Base-by-base conservation (phyloP, 1,284 basidiomycete genomes). In the Volvariella surrecta region DNA sequence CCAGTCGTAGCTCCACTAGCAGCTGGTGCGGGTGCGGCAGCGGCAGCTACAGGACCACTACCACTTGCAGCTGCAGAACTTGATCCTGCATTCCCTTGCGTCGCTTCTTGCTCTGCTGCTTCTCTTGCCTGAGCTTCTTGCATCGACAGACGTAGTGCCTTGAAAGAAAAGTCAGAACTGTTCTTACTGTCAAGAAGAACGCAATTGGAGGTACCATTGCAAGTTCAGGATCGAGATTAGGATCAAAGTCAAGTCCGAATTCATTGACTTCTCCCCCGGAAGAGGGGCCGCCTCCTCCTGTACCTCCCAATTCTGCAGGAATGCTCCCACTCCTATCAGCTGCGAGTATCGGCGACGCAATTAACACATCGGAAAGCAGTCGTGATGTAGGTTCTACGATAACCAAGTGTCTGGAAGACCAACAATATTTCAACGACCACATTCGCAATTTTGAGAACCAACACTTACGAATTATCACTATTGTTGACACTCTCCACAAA, bases 141-240 rank as follows among this genome's bases (percentile, higher is more conserved):
- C 74, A 99, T 82, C 0, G 94, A 98, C 84, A 99, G 91, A 32
- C 95, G 88, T 35, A 99, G 74, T 9, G 93, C 95, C 92, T 96
- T 54, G 6, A 22, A 4, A 21, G 17, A 16, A 34, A 24, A 42
- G 16, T 28, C 17, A 39, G 19, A n/a, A 32, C n/a, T n/a, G n/a
- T n/a, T n/a, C n/a, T 4, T 3, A 22, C 15, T 31, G 9, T 1
- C 37, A 37, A 45, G 32, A 20, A 35, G 20, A 61, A 66, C n/a
- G n/a, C n/a, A n/a, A n/a, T n/a, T n/a, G n/a, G n/a, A n/a, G n/a
- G 47, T 48, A 92, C 93, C 93, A 98, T 94, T 2, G 96, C 96
- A 44, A 99, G 72, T 59, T 99, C 95, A 0, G 96, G 96, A 62
- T 98, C 95, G 53, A 96, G 73, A 57, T 80, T 90, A 1, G 95